Conservation (phyloP, 495 filamentous ascomycete species). For the Aspergillus homomorphus region DNA sequence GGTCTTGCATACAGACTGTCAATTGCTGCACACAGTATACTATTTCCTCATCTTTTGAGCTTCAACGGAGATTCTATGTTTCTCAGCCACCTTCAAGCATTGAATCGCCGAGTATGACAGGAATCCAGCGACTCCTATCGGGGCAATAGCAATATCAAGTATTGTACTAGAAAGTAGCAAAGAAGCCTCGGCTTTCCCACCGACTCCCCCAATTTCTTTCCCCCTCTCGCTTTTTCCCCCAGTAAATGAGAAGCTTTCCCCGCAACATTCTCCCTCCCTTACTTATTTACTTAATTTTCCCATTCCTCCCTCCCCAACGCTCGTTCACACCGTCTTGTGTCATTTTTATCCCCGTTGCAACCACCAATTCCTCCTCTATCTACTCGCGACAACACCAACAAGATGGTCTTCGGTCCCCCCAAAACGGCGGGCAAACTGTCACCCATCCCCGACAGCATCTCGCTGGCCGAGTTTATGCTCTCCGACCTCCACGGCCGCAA, state of each 20-base stretch:
- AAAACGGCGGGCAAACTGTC: constrained; percentile 66
- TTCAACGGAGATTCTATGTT: too few relatives aligned
- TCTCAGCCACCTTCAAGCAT: too few relatives aligned
- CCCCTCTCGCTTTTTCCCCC: too few relatives aligned
- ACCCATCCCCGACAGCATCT: constrained; percentile 69
- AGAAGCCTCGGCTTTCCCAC: constrained; percentile 2
- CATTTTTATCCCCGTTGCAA: not conserved
- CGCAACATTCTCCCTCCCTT: not conserved
- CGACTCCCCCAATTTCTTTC: too few relatives aligned
- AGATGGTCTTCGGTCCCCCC: constrained; percentile 78
- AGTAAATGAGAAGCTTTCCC: constrained; percentile 1
- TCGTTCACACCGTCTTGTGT: not conserved
- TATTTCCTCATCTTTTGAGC: too few relatives aligned
- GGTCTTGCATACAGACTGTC: too few relatives aligned
- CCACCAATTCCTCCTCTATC: not conserved
- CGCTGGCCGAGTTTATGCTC: constrained; percentile 77
- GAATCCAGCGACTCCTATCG: too few relatives aligned
- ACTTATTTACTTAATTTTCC: not conserved
- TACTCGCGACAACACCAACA: constrained; percentile 15
- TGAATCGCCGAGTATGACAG: too few relatives aligned
- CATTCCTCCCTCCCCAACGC: not conserved
- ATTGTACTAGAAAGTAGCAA: too few relatives aligned
- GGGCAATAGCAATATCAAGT: too few relatives aligned
- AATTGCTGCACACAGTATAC: too few relatives aligned
- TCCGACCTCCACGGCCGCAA: constrained; percentile 68